A percentile compares a stretch with the other conserved stretches of the same genome.
Conservation (phyloP, 2,329 filamentous ascomycete species). For the Aspergillus aculeatus region DNA sequence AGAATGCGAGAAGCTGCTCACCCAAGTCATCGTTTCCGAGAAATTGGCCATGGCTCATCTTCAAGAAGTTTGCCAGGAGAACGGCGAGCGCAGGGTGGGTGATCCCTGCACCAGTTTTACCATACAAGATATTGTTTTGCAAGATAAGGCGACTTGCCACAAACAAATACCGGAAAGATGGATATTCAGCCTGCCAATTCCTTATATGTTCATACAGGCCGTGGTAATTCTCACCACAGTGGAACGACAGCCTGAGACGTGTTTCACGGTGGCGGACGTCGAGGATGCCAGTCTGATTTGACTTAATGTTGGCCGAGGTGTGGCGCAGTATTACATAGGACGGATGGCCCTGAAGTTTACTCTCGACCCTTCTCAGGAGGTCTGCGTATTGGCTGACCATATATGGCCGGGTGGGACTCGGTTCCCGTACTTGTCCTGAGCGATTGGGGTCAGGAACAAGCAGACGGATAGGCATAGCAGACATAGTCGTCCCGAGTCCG, state of each 20-base stretch:
- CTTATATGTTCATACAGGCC: conserved; percentile 44
- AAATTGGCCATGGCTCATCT: conserved; percentile 40
- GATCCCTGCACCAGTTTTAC: conserved; percentile 51
- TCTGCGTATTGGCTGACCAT: conserved; percentile 25
- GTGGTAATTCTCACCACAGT: conserved; percentile 42
- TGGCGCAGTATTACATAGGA: conserved; percentile 10
- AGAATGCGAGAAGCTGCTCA: conserved; percentile 48
- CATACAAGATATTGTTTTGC: conserved; percentile 50
- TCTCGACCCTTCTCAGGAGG: conserved; percentile 25
- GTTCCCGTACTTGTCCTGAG: conserved; percentile 14
- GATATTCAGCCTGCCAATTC: conserved; percentile 50
- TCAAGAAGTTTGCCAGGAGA: conserved; percentile 56
- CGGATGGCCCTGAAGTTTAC: conserved; percentile 20
- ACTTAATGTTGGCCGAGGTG: too few species aligned
- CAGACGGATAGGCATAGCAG: conserved; percentile 52
- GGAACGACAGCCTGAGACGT: conserved; percentile 54
- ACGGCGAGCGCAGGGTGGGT: conserved; percentile 57
- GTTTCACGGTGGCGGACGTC: conserved; percentile 45
- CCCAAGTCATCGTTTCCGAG: conserved; percentile 34
- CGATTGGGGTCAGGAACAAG: too few species aligned
- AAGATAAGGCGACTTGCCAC: conserved; percentile 51
- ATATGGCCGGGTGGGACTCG: conserved; percentile 36
- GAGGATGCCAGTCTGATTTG: conserved; percentile 18
- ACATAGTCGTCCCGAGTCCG: conserved; percentile 52
- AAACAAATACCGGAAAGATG: conserved; percentile 52